Evolutionary conservation across 345 rosid genomes (phyloP).

Genomic region (Luvunga scandens): DNA sequence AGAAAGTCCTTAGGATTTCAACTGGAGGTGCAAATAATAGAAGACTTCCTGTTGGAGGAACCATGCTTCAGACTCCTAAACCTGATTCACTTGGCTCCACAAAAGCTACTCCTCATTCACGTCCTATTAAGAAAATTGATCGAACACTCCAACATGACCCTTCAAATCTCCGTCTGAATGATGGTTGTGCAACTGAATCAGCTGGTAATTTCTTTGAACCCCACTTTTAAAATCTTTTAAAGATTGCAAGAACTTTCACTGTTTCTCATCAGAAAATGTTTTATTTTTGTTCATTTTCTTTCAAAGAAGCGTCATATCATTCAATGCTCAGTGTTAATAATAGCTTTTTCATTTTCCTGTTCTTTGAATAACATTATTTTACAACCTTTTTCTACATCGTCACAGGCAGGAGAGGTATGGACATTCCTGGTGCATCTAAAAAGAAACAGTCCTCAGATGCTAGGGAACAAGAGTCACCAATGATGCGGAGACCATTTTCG

Average conservation of each 20-base stretch:
- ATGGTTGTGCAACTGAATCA: constrained; percentile 44
- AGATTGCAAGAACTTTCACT: neutral
- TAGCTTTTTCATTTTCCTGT: neutral
- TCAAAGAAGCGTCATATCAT: neutral
- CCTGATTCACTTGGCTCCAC: constrained; percentile 41
- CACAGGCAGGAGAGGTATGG: constrained; percentile 66
- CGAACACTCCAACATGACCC: constrained; percentile 35
- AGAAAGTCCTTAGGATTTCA: constrained; percentile 72
- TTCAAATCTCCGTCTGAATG: constrained; percentile 37
- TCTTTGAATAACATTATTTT: neutral
- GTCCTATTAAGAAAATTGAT: constrained; percentile 54
- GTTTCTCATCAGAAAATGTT: neutral
- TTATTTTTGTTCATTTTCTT: neutral
- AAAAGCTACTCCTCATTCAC: constrained; percentile 43
- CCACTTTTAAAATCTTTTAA: neutral
- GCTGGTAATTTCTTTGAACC: constrained; percentile 43
- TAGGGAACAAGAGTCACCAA: constrained; percentile 59
- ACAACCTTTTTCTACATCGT: neutral
- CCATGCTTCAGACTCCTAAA: constrained; percentile 65
- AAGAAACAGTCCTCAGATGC: constrained; percentile 59
- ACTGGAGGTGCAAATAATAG: constrained; percentile 70
- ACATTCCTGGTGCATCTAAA: constrained; percentile 55
- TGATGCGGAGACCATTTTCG: constrained; percentile 82
- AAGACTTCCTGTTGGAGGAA: constrained; percentile 75
- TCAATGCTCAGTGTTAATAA: neutral